These are phyloP conservation scores for Chalciporus sp. DNA, from an alignment of 1,284 basidiomycete genomes.

Conservation along the genomic window DNA sequence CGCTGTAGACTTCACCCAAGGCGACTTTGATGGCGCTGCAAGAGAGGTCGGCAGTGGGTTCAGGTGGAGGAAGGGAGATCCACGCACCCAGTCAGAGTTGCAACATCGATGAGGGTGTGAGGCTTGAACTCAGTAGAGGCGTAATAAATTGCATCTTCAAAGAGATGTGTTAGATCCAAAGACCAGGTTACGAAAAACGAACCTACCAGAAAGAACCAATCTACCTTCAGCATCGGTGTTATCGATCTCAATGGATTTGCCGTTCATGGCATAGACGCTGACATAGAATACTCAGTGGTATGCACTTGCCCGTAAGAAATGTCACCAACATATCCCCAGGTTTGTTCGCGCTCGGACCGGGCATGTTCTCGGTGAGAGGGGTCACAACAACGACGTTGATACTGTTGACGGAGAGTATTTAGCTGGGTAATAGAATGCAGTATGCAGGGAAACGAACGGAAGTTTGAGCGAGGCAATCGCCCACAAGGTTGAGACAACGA, in stretches of 20 bases:
- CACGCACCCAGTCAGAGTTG: conserved; percentile 72
- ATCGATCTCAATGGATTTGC: conserved; percentile 86
- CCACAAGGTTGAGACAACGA: conserved; percentile 70
- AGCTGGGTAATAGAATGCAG: neutral
- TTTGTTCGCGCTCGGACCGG: conserved; percentile 83
- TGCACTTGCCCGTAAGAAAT: neutral
- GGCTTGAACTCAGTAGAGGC: conserved; percentile 79
- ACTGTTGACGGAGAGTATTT: conserved; percentile 35
- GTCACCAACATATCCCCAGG: conserved; percentile 76
- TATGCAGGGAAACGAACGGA: conserved; percentile 50
- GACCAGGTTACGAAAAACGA: neutral
- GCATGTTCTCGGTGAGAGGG: conserved; percentile 88
- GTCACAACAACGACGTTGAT: conserved; percentile 77
- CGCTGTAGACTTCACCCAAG: conserved; percentile 75
- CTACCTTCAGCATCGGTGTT: conserved; percentile 91
- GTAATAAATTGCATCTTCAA: conserved; percentile 83
- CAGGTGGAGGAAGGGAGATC: neutral
- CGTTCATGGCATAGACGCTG: conserved; percentile 87
- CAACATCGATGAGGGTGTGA: conserved; percentile 83
- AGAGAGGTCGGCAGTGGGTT: neutral
- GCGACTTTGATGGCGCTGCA: conserved; percentile 66
- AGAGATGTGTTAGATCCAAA: neutral
- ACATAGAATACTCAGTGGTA: neutral
- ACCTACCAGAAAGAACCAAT: conserved; percentile 69
- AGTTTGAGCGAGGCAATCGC: conserved; percentile 83